Conservation (phyloP, 116 monocot genomes). For the Papilionanthe hybrid region DNA sequence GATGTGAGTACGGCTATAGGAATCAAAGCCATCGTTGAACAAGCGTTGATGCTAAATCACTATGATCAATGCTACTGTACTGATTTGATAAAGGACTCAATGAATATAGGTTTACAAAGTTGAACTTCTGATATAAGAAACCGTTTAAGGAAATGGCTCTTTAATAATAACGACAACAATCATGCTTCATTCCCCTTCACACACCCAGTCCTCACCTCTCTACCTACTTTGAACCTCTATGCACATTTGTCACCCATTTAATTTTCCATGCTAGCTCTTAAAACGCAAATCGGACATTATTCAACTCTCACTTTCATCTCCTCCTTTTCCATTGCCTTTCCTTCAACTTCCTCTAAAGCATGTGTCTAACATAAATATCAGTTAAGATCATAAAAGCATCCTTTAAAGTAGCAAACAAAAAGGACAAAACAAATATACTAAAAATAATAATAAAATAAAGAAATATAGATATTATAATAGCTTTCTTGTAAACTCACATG, state of each 20-base stretch:
- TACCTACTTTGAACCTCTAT: no score
- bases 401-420: neutral
- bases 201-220: no score
- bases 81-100: no score
- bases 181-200: neutral
- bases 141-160: neutral
- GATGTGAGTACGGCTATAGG: no score
- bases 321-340: neutral
- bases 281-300: neutral
- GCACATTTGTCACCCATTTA: no score
- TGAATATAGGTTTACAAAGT: no score
- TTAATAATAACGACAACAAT: neutral
- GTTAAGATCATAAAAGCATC: neutral
- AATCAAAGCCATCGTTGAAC: no score
- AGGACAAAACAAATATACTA: neutral
- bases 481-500: slow-evolving; percentile 54
- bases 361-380: neutral
- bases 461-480: neutral
- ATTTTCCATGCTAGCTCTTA: neutral
- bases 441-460: neutral
- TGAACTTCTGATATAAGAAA: neutral
- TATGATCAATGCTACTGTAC: no score
- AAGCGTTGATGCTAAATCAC: no score
- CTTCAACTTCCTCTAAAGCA: slow-evolving; percentile 1
- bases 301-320: neutral